Evolutionary conservation across 1,284 basidiomycete species (phyloP), one percentile per base, ranked within the genome.

Genomic region (Moesziomyces globuligerus): DNA sequence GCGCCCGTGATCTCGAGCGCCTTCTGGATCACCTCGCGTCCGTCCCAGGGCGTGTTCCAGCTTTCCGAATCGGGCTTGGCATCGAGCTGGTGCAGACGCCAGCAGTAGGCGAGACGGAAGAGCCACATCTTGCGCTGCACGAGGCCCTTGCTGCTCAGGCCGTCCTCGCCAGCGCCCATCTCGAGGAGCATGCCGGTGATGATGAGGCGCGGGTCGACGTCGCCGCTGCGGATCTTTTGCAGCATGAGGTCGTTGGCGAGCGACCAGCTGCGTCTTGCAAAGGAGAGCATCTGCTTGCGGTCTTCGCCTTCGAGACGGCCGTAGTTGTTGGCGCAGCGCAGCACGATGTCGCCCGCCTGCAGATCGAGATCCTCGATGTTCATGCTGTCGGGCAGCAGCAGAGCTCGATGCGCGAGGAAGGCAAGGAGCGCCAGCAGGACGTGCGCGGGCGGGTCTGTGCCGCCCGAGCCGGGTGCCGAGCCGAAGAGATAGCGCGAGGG

Each of bases 231-330:
- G 23, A 76, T 68, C 53, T 69, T 67, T 54, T 59, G 57, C 7
- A 76, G 58, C 57, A 76, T 67, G 11, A 75, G 48, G 28, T 73
- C 62, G 54, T 70, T 68, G 37, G 72, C 64, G 7, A 71, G 48
- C n/a, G 67, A 55, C 71, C 70, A 75, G 34, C 69, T 68, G 25
- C 75, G 60, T n/a, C 75, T 61, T 1, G 72, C 75, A 47, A 76
- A 75, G 9, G 53, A 50, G 24, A 76, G 54, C 69, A 69, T 70
- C 46, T 61, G 59, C 41, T 58, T 64, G 29, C 72, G 72, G 34
- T 74, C 71, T 6, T 71, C 55, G 13, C 70, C 65, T 20, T 66
- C 64, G 23, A 74, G 68, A 4, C 64, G 55, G 48, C 68, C 56
- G 24, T 55, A 61, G 29, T 72, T 62, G 57, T 65, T 60, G 32